Evolutionary conservation across 2,329 filamentous ascomycete genomes (phyloP).

Genomic region (Aspergillus proliferans): DNA sequence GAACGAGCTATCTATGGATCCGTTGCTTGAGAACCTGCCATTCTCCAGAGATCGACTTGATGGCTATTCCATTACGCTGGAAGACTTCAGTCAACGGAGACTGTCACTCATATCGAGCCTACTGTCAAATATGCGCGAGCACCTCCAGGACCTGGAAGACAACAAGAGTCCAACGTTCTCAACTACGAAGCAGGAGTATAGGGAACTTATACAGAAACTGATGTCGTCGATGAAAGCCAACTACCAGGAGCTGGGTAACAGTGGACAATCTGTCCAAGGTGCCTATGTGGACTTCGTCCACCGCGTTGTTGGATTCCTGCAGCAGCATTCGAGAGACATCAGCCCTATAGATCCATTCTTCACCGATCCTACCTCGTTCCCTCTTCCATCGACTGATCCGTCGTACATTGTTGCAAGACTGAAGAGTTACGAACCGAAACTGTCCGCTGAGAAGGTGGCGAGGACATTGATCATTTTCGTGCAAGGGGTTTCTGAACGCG

Average conservation of each 20-base stretch:
- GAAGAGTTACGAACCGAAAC: slow-evolving; percentile 52
- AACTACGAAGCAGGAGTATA: slow-evolving; percentile 39
- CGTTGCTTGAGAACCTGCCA: slow-evolving; percentile 52
- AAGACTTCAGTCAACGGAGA: slow-evolving; percentile 50
- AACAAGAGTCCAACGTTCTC: slow-evolving; percentile 29
- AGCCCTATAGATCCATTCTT: slow-evolving; percentile 54
- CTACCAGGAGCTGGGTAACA: slow-evolving; percentile 48
- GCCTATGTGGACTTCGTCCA: slow-evolving; percentile 59
- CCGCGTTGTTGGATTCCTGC: slow-evolving; percentile 51
- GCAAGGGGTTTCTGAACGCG: slow-evolving; percentile 54
- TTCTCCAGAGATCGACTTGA: slow-evolving; percentile 41
- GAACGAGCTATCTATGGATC: slow-evolving; percentile 40
- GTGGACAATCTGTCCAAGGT: slow-evolving; percentile 34
- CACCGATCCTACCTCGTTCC: slow-evolving; percentile 54
- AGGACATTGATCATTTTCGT: slow-evolving; percentile 55
- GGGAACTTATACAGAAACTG: slow-evolving; percentile 47
- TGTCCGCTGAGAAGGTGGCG: slow-evolving; percentile 43
- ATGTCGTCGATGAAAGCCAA: slow-evolving; percentile 58
- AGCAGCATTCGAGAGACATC: slow-evolving; percentile 54
- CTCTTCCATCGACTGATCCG: slow-evolving; percentile 54
- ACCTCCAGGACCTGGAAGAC: slow-evolving; percentile 35
- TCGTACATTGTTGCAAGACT: slow-evolving; percentile 57
- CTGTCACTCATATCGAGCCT: slow-evolving; percentile 51
- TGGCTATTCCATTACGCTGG: slow-evolving; percentile 44
- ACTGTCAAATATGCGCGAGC: slow-evolving; percentile 54